Percentiles rank a stretch among this genome's conserved stretches.
Evolutionary conservation across 2,329 filamentous ascomycete genomes (phyloP).

Genomic region (Colletotrichum somersetense): DNA sequence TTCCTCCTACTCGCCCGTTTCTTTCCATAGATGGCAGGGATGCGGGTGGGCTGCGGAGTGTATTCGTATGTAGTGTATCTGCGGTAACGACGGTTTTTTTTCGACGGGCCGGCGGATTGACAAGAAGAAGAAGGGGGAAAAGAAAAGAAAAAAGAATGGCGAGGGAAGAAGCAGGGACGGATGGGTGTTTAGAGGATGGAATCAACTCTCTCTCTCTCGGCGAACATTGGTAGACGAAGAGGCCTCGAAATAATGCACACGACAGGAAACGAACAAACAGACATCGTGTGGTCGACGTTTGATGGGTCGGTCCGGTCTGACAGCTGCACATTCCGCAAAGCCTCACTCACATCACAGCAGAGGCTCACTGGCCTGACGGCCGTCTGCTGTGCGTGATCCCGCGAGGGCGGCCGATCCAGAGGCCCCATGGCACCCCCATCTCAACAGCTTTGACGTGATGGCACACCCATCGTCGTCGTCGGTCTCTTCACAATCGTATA

Average conservation of each 20-base stretch:
- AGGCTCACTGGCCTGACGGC: neutral
- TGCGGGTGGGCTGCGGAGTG: slow-evolving; percentile 4
- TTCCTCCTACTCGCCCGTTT: neutral
- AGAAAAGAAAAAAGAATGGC: slow-evolving; percentile 21
- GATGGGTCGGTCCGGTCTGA: neutral
- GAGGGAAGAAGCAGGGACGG: slow-evolving; percentile 2
- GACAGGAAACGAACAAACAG: neutral
- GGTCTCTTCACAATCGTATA: neutral
- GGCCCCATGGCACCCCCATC: neutral
- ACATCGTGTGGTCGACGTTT: neutral
- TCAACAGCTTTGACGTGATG: neutral
- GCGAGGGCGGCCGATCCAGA: neutral
- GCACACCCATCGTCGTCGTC: neutral
- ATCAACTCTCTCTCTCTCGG: neutral
- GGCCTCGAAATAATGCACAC: neutral
- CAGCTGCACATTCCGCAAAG: slow-evolving; percentile 2
- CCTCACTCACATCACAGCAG: neutral
- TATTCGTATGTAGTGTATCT: slow-evolving; percentile 25
- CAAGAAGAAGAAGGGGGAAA: neutral
- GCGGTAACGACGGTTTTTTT: slow-evolving; percentile 36
- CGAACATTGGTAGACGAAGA: neutral
- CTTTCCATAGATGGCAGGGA: slow-evolving; percentile 23
- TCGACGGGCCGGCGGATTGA: slow-evolving; percentile 2
- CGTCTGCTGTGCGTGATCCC: neutral
- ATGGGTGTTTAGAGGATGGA: no score